Evolutionary conservation across 768 basidiomycete species (phyloP), one percentile per base, ranked within the genome.

Genomic region (Tremella yokohamensis): DNA sequence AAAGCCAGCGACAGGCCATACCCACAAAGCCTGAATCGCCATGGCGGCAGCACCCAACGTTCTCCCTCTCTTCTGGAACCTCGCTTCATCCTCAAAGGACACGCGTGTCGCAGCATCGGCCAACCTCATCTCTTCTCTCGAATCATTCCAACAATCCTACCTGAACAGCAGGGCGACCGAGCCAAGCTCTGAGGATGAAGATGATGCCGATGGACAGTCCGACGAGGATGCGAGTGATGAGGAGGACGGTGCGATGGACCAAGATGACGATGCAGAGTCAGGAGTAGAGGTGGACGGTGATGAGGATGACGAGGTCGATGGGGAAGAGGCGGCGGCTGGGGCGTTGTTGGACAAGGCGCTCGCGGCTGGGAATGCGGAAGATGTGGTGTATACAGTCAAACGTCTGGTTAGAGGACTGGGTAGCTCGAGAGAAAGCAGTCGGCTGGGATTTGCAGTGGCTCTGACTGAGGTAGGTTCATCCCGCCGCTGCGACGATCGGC

Each of bases 361-460:
- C 48, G 86, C 90, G 66, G 72, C 73, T 8, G 71, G 86, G 49
- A 93, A 94, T 77, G 87, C 89, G 2, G 87, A 86, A 62, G 94
- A 99, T 79, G 89, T 96, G 1, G 83, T 88, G 6, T 99, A 99
- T 74, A 89, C 93, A 3, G 85, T 98, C 69, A 84, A 89, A 51
- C 77, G 94, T 15, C 82, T 99, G 37, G 79, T 94, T 16, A 82
- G 91, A 40, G 94, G 94, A 12, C 80, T 99, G 26, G 90, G 88
- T 0, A 93, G 90, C 75, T 88, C 91, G 1, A 81, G 92, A 67
- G 93, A 99, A 74, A 90, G 89, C 75, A 94, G 91, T 76, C 79
- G 94, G 64, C 79, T 97, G 38, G 94, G 94, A 16, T 99, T 97
- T 73, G 90, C 92, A 8, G 94, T 99, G 44, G 91, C 92, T 29